Evolutionary conservation across 2,329 filamentous ascomycete species (phyloP), one percentile per base, ranked within the genome.

Genomic region (Arthrinium puccinioides): DNA sequence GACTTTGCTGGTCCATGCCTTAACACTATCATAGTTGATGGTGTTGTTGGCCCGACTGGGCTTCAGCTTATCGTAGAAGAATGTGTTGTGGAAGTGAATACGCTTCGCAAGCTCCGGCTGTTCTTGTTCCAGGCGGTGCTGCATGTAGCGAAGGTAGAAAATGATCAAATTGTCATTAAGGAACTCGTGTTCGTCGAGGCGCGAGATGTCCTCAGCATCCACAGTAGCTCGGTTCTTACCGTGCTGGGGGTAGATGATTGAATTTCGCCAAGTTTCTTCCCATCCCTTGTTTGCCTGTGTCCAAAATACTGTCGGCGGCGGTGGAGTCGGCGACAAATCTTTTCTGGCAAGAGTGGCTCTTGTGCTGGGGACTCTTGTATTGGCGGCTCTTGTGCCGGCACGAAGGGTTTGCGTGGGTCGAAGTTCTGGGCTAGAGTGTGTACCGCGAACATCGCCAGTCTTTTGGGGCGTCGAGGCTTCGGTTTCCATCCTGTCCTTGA

Each of bases 151-250:
- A 38, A 95, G 69, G 54, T 94, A 95, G 55, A 96, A 96, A 35
- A 77, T 80, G 47, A 98, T 84, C 20, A 98, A 66, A 52, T 87
- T 95, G 63, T 98, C 92, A 54, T 98, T 98, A 29, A 98, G 63
- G 41, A 84, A 94, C 48, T 95, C 76, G 10, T 81, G 85, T 44
- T 94, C 85, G 42, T 94, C 82, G 3, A 98, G 72, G 28, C 87
- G 74, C 15, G 71, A 63, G 23, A 97, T 79, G 52, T 92, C 87
- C n/a, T 73, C 66, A 43, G 73, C 78, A 39, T 85, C 76, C 2
- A 92, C 77, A 1, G 72, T 77, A 1, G 81, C 76, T 43, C 79
- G 72, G 34, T 76, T 74, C 37, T 70, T 74, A 3, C 77, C 76
- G 19, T 61, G 64, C 5, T 62, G 49, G 4, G 79, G 79, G 53